Conservation (phyloP, 371 early-diverging fungal genomes). For the Massospora cicadina region DNA sequence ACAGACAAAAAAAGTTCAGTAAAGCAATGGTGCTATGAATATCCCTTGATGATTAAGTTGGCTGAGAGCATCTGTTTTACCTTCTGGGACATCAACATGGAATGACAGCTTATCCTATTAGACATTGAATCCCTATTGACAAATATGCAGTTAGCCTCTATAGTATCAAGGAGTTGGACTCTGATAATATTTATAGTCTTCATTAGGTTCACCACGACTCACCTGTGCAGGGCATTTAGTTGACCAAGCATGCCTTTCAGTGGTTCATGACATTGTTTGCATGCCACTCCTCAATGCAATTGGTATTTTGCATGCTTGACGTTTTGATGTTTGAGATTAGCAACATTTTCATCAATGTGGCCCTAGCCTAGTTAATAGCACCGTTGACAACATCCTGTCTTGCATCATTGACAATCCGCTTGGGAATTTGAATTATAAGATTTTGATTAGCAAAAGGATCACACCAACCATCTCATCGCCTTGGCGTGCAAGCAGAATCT, state of each 20-base stretch:
- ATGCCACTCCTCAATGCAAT: slow-evolving; percentile 76
- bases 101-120: neutral
- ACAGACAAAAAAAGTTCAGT: neutral
- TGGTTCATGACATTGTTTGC: slow-evolving; percentile 95
- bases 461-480: slow-evolving; percentile 12
- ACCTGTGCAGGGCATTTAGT: slow-evolving; percentile 50
- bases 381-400: slow-evolving; percentile 50
- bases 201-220: slow-evolving; percentile 66
- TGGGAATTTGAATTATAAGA: slow-evolving; percentile 59
- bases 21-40: neutral
- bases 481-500: slow-evolving; percentile 61
- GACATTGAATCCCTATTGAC: neutral
- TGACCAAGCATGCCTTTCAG: slow-evolving; percentile 77
- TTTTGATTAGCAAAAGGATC: slow-evolving; percentile 43
- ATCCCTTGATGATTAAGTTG: neutral
- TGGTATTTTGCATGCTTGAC: slow-evolving; percentile 81
- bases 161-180: neutral
- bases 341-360: slow-evolving; percentile 59
- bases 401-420: slow-evolving; percentile 65
- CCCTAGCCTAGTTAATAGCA: slow-evolving; percentile 67
- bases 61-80: neutral
- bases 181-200: slow-evolving; percentile 19
- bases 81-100: neutral
- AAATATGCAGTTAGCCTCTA: neutral
- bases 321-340: slow-evolving; percentile 82